Percentiles rank a stretch among this genome's conserved stretches.
Evolutionary conservation across 225 moss, liverwort and hornwort species (phyloP).

Genomic region (Sphagnum tenellum): DNA sequence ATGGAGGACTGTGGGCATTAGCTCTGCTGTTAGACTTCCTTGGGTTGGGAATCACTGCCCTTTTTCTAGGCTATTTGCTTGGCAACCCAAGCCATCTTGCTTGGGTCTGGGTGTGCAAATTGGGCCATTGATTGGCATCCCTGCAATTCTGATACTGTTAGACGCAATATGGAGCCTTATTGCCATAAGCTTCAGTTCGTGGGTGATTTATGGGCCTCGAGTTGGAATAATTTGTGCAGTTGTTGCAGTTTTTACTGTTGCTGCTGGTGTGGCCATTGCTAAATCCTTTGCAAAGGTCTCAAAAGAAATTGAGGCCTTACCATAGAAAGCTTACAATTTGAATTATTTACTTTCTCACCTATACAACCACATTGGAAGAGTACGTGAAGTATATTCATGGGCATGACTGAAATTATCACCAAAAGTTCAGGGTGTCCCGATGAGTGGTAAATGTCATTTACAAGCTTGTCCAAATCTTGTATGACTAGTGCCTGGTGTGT

Average conservation of each 20-base stretch:
- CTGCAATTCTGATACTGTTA: not conserved
- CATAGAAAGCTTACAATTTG: no score
- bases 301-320: no score
- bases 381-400: no score
- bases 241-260: not conserved
- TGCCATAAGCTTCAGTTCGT: not conserved
- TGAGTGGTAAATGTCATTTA: no score
- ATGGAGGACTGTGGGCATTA: not conserved
- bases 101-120: constrained; percentile 1
- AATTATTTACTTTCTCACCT: no score
- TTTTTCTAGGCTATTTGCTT: not conserved
- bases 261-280: not conserved
- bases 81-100: not conserved
- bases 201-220: not conserved
- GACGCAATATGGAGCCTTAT: not conserved
- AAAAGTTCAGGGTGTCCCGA: no score
- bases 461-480: no score
- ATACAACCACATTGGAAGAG: no score
- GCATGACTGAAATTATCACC: no score
- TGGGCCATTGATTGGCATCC: not conserved
- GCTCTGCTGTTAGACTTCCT: not conserved
- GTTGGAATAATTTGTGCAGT: not conserved
- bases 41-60: not conserved
- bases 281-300: not conserved
- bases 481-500: no score